Base-by-base conservation (phyloP, 805 yeast species). In the Novakomyces olei region DNA sequence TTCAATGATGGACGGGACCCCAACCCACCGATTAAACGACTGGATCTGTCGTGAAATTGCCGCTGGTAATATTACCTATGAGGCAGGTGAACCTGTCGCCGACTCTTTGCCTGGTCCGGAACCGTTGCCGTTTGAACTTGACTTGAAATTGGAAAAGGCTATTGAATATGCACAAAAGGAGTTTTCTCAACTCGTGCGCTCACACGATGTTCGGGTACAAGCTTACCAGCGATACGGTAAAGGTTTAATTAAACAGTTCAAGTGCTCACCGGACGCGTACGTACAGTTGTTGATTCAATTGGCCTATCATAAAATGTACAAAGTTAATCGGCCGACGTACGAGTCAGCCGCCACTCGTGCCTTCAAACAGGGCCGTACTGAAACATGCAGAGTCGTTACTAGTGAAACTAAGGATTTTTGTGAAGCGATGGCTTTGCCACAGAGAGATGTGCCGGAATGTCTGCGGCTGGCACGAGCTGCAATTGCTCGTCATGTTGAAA, bases 1-100 rank as follows among this genome's bases (percentile, higher is more conserved):
- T 60, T 80, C 95, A 15, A 76, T 69, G 60, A 85, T 85, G 96
- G 98, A 85, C 54, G 98, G 96, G 39, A 79, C 94, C 6, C 92
- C 95, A 48, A 85, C 93, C 19, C 69, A 79, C 46, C 71, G 80
- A 41, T 58, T 85, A 57, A 85, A 85, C 53, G 80, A 80, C 54
- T 71, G 61, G 47, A 61, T 85, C 26, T 61, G 70, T 40, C 61
- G 61, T 34, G 64, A 68, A 42, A 54, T 83, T 36, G 39, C 51
- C 36, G 62, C 66, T 46, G 50, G 67, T 46, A 55, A 67, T 44
- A 50, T 52, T 23, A 53, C 55, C 36, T 47, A 51, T 32, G n/a
- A n/a, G n/a, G n/a, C n/a, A n/a, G 46, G 51, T 29, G 34, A 39
- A 20, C 41, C 38, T 17, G 36, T 33, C 8, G 25, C 32, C 24